phyloP scores from a whole-genome alignment of 2,329 filamentous ascomycete species.

The Diplodia scrobiculata region DNA sequence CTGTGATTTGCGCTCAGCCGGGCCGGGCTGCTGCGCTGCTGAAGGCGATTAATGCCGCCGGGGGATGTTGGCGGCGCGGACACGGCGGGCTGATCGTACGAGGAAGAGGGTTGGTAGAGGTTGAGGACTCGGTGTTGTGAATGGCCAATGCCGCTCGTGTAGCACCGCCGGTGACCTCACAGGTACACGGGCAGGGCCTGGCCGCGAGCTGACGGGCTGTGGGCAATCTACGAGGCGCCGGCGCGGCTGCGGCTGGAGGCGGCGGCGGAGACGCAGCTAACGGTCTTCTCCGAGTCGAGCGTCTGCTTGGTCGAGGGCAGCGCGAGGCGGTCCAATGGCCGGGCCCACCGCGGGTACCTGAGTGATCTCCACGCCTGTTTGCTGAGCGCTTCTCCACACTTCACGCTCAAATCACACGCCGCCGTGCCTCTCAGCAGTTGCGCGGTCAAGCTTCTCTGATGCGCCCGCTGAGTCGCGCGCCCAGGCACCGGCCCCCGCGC shows the following conservation, averaged over 20 bases:
- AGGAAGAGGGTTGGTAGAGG: constrained; percentile 2
- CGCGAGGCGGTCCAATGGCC: constrained; percentile 4
- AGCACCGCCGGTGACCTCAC: constrained; percentile 9
- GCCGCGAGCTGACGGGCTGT: constrained; percentile 5
- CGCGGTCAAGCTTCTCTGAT: not conserved
- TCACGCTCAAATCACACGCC: constrained; percentile 7
- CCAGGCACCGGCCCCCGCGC: not conserved
- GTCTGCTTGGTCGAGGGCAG: constrained; percentile 11
- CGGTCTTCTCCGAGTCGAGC: constrained; percentile 21
- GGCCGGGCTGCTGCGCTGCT: not conserved
- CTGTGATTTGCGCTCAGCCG: constrained; percentile 9
- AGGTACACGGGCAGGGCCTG: constrained; percentile 8
- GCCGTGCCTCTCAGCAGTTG: not conserved
- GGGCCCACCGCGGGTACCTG: constrained; percentile 7
- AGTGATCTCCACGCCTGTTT: constrained; percentile 10
- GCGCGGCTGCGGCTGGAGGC: constrained; percentile 4
- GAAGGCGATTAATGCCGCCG: constrained; percentile 3
- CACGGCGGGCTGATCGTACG: constrained; percentile 19
- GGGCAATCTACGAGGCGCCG: not conserved
- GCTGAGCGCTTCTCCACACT: constrained; percentile 20
- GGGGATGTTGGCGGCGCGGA: not conserved
- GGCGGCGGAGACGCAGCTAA: too few relatives aligned
- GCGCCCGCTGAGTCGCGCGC: not conserved
- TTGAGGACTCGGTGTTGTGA: not conserved
- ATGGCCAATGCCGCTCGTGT: constrained; percentile 20